A percentile compares a stretch with the other conserved stretches of the same genome.
These are phyloP conservation scores for Cyamopsis tetragonoloba DNA, from an alignment of 306 rosid species.

Conservation along the genomic window DNA sequence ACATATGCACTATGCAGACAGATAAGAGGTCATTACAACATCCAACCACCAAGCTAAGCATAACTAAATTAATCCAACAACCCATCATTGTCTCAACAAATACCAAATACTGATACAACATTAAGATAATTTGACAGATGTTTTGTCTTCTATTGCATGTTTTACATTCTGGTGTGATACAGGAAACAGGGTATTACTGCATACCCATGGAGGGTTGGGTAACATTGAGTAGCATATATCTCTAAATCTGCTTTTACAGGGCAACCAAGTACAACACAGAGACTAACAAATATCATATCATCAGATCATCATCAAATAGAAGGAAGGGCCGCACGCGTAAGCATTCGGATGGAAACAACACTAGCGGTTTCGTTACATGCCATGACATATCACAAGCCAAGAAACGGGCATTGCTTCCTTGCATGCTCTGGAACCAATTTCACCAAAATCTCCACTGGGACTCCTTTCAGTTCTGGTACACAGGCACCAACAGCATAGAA, in stretches of 20 bases:
- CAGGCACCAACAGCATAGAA: conserved; percentile 5
- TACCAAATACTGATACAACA: conserved; percentile 40
- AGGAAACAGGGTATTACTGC: conserved; percentile 41
- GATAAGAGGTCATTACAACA: conserved; percentile 8
- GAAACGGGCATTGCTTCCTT: conserved; percentile 86
- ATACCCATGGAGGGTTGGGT: conserved; percentile 50
- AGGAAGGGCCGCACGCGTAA: conserved; percentile 24
- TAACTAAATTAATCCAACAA: conserved; percentile 26
- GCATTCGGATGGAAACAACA: conserved; percentile 39
- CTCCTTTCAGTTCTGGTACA: conserved; percentile 77
- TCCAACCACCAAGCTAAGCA: conserved; percentile 28
- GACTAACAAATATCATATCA: conserved; percentile 42
- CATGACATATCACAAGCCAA: conserved; percentile 60
- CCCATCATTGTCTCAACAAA: conserved; percentile 33
- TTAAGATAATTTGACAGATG: conserved; percentile 38
- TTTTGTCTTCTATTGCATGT: conserved; percentile 47
- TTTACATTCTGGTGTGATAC: conserved; percentile 45
- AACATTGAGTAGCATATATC: conserved; percentile 39
- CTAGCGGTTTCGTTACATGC: conserved; percentile 35
- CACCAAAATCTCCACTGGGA: conserved; percentile 64
- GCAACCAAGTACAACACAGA: conserved; percentile 46
- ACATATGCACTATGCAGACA: not conserved
- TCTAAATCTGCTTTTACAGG: conserved; percentile 57
- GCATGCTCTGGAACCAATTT: conserved; percentile 93
- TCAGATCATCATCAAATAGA: conserved; percentile 31